These are phyloP conservation scores for Lasiosphaeria ovina DNA, from an alignment of 495 filamentous ascomycete genomes.

Conservation along the genomic window DNA sequence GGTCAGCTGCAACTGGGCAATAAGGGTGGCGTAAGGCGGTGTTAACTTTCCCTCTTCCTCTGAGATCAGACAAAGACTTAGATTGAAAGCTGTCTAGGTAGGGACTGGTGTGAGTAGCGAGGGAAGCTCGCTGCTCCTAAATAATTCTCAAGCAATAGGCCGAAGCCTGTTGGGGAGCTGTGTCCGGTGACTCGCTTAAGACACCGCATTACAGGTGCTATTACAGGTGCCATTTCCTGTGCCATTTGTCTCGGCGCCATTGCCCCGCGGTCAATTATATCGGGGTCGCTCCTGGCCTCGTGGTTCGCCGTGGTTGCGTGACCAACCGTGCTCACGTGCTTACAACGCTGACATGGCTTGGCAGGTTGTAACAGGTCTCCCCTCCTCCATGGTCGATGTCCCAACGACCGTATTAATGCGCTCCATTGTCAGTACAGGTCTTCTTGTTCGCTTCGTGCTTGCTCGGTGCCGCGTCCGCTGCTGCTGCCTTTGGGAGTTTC, in stretches of 20 bases:
- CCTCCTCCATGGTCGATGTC: no score
- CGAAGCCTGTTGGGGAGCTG: neutral
- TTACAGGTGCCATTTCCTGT: slow-evolving; percentile 14
- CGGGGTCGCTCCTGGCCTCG: no score
- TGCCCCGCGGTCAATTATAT: slow-evolving; percentile 1
- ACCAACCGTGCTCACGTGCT: no score
- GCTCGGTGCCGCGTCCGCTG: no score
- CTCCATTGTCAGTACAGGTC: slow-evolving; percentile 4
- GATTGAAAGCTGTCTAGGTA: slow-evolving; percentile 9
- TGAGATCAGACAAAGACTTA: slow-evolving; percentile 3
- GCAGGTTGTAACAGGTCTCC: no score
- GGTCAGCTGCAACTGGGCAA: neutral
- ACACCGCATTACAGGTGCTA: slow-evolving; percentile 6
- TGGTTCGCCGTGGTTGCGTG: no score
- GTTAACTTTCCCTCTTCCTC: neutral
- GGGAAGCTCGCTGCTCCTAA: no score
- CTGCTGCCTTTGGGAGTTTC: no score
- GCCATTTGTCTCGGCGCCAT: slow-evolving; percentile 16
- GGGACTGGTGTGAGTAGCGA: slow-evolving; percentile 3
- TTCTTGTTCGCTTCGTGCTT: slow-evolving; percentile 14
- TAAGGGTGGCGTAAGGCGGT: slow-evolving; percentile 7
- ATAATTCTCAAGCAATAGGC: no score
- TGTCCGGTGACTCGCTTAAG: slow-evolving; percentile 7
- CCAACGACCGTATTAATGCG: no score
- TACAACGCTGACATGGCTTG: no score